Evolutionary conservation across 208 protist genomes (phyloP).

Genomic region (Strigomonas galati): DNA sequence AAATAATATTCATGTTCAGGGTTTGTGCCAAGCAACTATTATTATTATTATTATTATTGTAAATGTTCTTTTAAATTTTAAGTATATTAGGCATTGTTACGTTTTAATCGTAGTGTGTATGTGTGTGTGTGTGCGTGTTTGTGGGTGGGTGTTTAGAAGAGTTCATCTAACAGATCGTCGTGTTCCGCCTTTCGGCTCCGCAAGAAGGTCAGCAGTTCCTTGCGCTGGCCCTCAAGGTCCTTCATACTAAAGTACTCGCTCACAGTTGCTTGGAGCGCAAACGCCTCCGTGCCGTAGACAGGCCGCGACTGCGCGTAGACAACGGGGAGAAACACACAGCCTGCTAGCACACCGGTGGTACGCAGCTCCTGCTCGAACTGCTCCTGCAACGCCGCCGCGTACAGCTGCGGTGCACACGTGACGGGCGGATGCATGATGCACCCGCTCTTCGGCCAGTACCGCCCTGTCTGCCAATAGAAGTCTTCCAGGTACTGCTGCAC

Average conservation of each 20-base stretch:
- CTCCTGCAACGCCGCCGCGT: conserved; percentile 11
- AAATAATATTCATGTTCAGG: no score
- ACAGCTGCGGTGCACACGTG: conserved; percentile 25
- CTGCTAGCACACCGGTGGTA: neutral
- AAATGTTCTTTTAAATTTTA: neutral
- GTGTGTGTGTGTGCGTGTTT: neutral
- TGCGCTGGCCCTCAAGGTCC: conserved; percentile 34
- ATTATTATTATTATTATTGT: neutral
- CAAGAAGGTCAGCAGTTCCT: conserved; percentile 53
- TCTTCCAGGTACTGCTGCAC: conserved; percentile 25
- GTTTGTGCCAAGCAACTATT: no score
- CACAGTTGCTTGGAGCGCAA: conserved; percentile 51
- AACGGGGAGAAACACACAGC: conserved; percentile 54
- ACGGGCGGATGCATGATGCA: conserved; percentile 51
- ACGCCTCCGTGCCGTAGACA: conserved; percentile 68
- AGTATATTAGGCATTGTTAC: neutral
- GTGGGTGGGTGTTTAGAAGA: conserved; percentile 58
- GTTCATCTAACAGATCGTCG: conserved; percentile 73
- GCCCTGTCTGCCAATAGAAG: conserved; percentile 58
- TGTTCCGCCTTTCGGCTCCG: conserved; percentile 46
- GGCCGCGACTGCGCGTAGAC: conserved; percentile 52
- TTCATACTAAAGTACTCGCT: conserved; percentile 80
- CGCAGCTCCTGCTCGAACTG: neutral
- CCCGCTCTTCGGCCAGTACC: conserved; percentile 78
- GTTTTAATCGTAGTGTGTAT: conserved; percentile 6